Evolutionary conservation across 2,329 filamentous ascomycete genomes (phyloP), one percentile per base, ranked within the genome.

Genomic region (Lanzia echinophila): DNA sequence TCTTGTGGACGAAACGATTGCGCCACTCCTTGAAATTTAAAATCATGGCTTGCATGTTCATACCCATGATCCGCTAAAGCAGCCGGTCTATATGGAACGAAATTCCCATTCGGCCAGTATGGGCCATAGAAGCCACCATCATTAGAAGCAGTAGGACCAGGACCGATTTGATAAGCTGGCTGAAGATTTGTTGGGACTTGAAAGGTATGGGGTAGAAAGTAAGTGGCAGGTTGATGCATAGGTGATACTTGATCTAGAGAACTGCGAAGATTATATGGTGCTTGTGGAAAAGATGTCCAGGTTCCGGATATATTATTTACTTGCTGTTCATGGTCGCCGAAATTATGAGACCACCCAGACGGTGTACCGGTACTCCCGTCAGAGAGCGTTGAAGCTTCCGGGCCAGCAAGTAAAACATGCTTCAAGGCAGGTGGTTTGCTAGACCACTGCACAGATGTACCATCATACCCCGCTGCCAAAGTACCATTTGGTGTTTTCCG

Each of bases 401-500:
- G 71, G 28, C 78, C 71, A 33, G 88, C 84, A 28, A 95, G 75
- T 19, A 94, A 76, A 67, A 96, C 82, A 67, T 96, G 90, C 71
- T 96, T 96, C 45, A 83, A 75, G 1, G 88, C 85, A 36, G 88
- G 88, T 6, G 86, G 86, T 36, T 87, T 87, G 34, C 84, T 82
- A 10, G 79, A 82, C 63, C 86, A 82, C 65, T 90, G 86, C 20
- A 84, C 78, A 1, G 85, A 83, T 5, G 88, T 88, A 32, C 88
- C 90, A 76, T 97, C 91, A 66, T 96, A 96, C 11, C 90, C 90
- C 51, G 88, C 90, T 60, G 92, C 86, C 57, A 97, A 79, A 36
- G 90, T 96, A n/a, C 92, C 94, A 65, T 86, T 92, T 4, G 92
- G 94, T 8, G 92, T 97, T 71, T 97, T 97, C 61, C 92, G 83